phyloP scores from a whole-genome alignment of 164 flowering plant species.

The Tinospora cordifolia region DNA sequence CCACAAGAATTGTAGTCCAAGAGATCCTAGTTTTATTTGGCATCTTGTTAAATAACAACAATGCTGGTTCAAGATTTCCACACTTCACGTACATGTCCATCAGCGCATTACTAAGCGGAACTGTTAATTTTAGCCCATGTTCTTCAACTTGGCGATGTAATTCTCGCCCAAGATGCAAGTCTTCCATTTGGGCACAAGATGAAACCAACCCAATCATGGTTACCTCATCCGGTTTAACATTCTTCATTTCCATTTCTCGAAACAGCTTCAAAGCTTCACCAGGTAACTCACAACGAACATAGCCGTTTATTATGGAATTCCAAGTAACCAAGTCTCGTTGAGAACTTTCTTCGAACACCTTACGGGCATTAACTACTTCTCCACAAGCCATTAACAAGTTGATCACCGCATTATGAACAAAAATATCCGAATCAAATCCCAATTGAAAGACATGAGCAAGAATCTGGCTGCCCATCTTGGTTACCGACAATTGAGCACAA shows the following conservation, averaged over 20 bases:
- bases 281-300: conserved; percentile 36
- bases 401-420: conserved; percentile 36
- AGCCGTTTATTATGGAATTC: conserved; percentile 26
- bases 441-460: conserved; percentile 21
- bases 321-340: conserved; percentile 23
- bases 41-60: conserved; percentile 40
- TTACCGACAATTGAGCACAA: conserved; percentile 5
- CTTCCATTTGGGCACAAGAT: conserved; percentile 9
- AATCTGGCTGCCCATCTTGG: not conserved
- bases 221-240: conserved; percentile 9
- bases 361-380: conserved; percentile 29
- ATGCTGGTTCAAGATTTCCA: conserved; percentile 41
- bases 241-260: conserved; percentile 33
- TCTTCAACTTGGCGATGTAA: conserved; percentile 34
- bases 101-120: conserved; percentile 42
- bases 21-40: conserved; percentile 37
- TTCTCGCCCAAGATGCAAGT: conserved; percentile 11
- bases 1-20: conserved; percentile 21
- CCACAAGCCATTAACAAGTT: conserved; percentile 38
- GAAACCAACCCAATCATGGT: conserved; percentile 15
- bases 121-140: conserved; percentile 27
- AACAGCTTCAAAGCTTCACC: conserved; percentile 37
- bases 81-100: conserved; percentile 27
- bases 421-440: conserved; percentile 37
- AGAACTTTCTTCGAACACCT: conserved; percentile 47